These are phyloP conservation scores for Hyaloperonospora brassicae DNA, from an alignment of 352 stramenopile genomes.

Conservation along the genomic window DNA sequence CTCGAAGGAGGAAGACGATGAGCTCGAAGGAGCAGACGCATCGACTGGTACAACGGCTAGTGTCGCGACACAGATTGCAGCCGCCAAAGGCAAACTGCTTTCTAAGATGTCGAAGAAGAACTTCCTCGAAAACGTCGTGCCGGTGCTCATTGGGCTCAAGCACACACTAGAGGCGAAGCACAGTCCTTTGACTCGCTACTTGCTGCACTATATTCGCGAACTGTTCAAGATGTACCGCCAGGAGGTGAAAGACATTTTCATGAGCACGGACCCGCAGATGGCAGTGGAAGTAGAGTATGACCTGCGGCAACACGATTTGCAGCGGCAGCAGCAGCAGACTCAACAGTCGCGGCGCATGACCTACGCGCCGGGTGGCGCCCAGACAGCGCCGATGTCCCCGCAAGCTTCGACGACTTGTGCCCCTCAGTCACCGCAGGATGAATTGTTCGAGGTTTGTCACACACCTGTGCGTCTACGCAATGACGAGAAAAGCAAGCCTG, in stretches of 20 bases:
- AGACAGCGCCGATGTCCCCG: slow-evolving; percentile 12
- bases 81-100: slow-evolving; percentile 89
- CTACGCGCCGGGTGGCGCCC: slow-evolving; percentile 8
- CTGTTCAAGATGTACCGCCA: slow-evolving; percentile 90
- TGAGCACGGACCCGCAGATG: slow-evolving; percentile 89
- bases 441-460: slow-evolving; percentile 33
- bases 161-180: slow-evolving; percentile 89
- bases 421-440: slow-evolving; percentile 26
- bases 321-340: slow-evolving; percentile 49
- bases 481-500: slow-evolving; percentile 21
- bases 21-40: slow-evolving; percentile 63
- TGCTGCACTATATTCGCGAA: slow-evolving; percentile 92
- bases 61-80: slow-evolving; percentile 67
- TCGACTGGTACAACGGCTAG: slow-evolving; percentile 22
- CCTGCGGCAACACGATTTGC: slow-evolving; percentile 68
- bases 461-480: slow-evolving; percentile 32
- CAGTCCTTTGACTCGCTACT: slow-evolving; percentile 89
- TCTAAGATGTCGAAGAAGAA: slow-evolving; percentile 96
- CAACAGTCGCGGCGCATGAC: slow-evolving; percentile 21
- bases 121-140: slow-evolving; percentile 94
- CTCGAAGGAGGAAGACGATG: slow-evolving; percentile 42
- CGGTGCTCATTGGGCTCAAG: slow-evolving; percentile 94
- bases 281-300: slow-evolving; percentile 96
- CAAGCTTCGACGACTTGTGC: slow-evolving; percentile 6
- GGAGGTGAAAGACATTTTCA: slow-evolving; percentile 89